Base-by-base conservation (phyloP, 352 stramenopile species). In the Pythium myriotylum region DNA sequence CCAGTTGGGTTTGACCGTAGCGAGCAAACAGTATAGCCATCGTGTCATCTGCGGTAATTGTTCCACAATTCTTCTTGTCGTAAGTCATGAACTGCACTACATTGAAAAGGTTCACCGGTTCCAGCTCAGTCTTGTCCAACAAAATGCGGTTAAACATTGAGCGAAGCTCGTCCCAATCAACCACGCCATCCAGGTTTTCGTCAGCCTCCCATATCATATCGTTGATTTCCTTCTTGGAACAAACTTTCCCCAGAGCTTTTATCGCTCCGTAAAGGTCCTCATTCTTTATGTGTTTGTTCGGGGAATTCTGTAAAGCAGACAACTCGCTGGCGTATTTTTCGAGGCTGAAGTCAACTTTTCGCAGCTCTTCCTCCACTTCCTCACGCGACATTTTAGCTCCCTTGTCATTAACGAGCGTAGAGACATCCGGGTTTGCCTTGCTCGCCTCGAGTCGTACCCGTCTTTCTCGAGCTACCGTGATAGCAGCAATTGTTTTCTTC, bases 171-270 rank as follows among this genome's bases (percentile, higher is more conserved):
- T 98, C 90, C 91, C 92, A 98, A 73, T 98, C 92, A 42, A 98
- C 84, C 35, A 85, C 81, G 23, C 89, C 93, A 72, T 99, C 97
- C 42, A 99, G 64, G 70, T 99, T 98, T 67, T 99, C 96, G 72
- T 99, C 96, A 14, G 97, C 95, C 75, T 99, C 96, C 96, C 96
- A 99, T 64, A 99, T 98, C 87, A 99, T 98, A 58, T 99, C 94
- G 52, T 92, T 91, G 47, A 99, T 96, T 68, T 99, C 95, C 73
- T 97, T 98, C 78, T 98, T 98, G 8, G 85, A 79, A 58, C 77
- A 90, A 29, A 89, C 85, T 56, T 98, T 98, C 9, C 94, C 94
- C 26, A 99, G 78, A 20, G 86, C 85, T 61, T 97, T 97, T 67
- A 99, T 89, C 41, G 90, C 93, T 37, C 98, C 91, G 48, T 86